These are phyloP conservation scores for Cystobasidium pallidum DNA, from an alignment of 1,284 basidiomycete species.

Conservation along the genomic window DNA sequence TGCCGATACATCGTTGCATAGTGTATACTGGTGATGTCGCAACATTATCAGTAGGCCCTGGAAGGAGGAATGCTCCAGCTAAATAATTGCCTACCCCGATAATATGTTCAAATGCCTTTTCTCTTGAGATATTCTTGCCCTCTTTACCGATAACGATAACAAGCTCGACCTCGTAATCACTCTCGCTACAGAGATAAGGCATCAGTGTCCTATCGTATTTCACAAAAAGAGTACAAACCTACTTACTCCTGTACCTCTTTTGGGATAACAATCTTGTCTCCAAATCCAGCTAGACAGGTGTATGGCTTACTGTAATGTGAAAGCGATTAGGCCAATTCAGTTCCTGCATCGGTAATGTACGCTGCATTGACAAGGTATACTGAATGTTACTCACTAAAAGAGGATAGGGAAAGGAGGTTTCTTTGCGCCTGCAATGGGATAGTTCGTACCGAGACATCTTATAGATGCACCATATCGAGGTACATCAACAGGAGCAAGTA, in stretches of 20 bases:
- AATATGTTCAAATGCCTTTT: constrained; percentile 77
- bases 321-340: neutral
- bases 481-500: constrained; percentile 70
- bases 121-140: constrained; percentile 74
- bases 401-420: constrained; percentile 67
- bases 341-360: neutral
- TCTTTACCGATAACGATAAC: constrained; percentile 80
- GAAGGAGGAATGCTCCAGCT: neutral
- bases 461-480: constrained; percentile 63
- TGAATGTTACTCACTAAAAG: constrained; percentile 61
- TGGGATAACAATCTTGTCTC: constrained; percentile 52
- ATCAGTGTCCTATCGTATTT: neutral
- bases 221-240: neutral
- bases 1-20: constrained; percentile 42
- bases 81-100: constrained; percentile 60
- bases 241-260: constrained; percentile 36
- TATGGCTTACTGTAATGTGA: constrained; percentile 64
- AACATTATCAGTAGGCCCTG: neutral
- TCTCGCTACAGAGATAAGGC: constrained; percentile 62
- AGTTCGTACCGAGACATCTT: constrained; percentile 78
- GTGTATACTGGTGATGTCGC: constrained; percentile 24
- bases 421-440: constrained; percentile 68
- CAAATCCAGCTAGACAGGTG: constrained; percentile 71
- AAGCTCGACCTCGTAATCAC: constrained; percentile 88
- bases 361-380: no score